A percentile compares a stretch with the other conserved stretches of the same genome.
These are phyloP conservation scores for Dioscorea alata DNA, from an alignment of 106 monocot species.

Conservation along the genomic window DNA sequence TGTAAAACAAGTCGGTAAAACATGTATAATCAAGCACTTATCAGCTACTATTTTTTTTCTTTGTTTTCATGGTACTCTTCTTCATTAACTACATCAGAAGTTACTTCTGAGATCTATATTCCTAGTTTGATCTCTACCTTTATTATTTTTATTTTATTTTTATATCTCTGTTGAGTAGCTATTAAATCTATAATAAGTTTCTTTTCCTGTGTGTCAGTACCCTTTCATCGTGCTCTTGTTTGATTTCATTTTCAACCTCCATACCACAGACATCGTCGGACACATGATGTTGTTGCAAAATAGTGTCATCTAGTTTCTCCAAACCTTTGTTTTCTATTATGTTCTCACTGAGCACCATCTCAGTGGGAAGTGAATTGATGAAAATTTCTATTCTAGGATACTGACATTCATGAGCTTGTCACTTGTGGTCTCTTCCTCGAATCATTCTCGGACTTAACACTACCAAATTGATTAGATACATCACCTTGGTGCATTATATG, in stretches of 20 bases:
- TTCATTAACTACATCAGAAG: slow-evolving; percentile 1
- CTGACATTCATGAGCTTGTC: background rate
- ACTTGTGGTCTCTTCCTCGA: background rate
- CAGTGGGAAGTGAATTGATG: too few relatives aligned
- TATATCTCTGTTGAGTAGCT: background rate
- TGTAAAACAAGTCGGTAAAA: too few relatives aligned
- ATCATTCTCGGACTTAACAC: slow-evolving; percentile 8
- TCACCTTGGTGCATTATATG: slow-evolving; percentile 38
- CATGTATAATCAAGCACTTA: too few relatives aligned
- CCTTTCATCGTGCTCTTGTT: slow-evolving; percentile 7
- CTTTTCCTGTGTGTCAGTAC: slow-evolving; percentile 4
- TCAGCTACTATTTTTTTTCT: too few relatives aligned
- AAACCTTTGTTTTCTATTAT: slow-evolving; percentile 8
- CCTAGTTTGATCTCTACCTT: slow-evolving; percentile 5
- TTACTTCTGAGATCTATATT: background rate
- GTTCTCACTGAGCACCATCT: too few relatives aligned
- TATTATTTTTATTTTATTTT: slow-evolving; percentile 10
- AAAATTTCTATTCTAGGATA: too few relatives aligned
- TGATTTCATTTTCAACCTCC: slow-evolving; percentile 6
- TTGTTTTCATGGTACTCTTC: slow-evolving; percentile 16
- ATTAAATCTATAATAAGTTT: background rate
- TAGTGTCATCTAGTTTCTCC: slow-evolving; percentile 1
- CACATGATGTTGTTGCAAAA: slow-evolving; percentile 8
- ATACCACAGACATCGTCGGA: background rate
- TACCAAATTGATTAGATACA: background rate